These are phyloP conservation scores for Elsinoe ampelina DNA, from an alignment of 2,329 filamentous ascomycete species.

Conservation along the genomic window DNA sequence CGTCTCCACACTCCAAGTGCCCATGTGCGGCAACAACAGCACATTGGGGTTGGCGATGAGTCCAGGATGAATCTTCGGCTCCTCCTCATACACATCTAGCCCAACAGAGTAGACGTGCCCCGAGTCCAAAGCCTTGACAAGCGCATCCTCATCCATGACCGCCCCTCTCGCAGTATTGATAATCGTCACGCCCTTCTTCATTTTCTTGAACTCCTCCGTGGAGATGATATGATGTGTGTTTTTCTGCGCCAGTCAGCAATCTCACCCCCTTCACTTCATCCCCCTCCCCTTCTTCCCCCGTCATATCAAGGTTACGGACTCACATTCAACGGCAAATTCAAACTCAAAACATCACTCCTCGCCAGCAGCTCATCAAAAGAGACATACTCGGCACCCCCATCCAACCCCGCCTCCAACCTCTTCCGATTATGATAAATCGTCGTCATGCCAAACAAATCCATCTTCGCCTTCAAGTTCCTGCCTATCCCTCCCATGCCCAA, in stretches of 20 bases:
- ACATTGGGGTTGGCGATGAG: slow-evolving; percentile 61
- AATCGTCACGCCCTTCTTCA: slow-evolving; percentile 69
- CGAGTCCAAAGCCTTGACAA: slow-evolving; percentile 61
- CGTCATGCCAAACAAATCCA: slow-evolving; percentile 64
- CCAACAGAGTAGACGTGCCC: slow-evolving; percentile 64
- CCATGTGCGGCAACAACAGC: slow-evolving; percentile 75
- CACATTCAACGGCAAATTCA: slow-evolving; percentile 76
- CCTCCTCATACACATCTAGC: slow-evolving; percentile 75
- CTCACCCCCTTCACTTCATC: not conserved
- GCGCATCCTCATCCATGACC: slow-evolving; percentile 70
- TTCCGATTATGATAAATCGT: slow-evolving; percentile 67
- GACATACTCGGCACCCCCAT: slow-evolving; percentile 55
- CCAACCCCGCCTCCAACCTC: slow-evolving; percentile 46
- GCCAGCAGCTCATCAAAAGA: slow-evolving; percentile 62
- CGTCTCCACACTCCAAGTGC: slow-evolving; percentile 67
- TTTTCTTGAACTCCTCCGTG: slow-evolving; percentile 58
- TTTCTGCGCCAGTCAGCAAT: slow-evolving; percentile 30
- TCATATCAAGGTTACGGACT: slow-evolving; percentile 30
- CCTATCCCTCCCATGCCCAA: slow-evolving; percentile 83
- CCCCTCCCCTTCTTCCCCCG: not conserved
- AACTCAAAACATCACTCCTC: slow-evolving; percentile 64
- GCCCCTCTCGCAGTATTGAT: slow-evolving; percentile 78
- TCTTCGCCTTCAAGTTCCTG: slow-evolving; percentile 64
- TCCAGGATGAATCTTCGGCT: slow-evolving; percentile 66
- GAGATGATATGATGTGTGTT: slow-evolving; percentile 69